Conservation (phyloP, 148 eudicot species). For the Heliamphora exappendiculata region DNA sequence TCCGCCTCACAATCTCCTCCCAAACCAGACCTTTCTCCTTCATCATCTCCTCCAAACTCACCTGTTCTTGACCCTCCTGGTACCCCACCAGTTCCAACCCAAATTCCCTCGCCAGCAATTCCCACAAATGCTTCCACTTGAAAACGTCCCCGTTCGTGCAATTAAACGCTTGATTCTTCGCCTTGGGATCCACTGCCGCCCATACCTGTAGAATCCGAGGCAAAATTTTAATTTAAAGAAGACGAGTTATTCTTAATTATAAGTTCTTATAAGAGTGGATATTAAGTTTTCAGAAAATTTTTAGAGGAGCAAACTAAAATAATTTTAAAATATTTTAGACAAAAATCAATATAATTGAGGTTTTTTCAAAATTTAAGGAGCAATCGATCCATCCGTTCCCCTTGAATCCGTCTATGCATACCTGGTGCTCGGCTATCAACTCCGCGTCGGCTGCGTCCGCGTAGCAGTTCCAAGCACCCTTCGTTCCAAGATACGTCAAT, state of each 20-base stretch:
- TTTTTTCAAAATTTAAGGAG: no score
- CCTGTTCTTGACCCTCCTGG: background rate
- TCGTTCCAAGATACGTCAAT: constrained; percentile 9
- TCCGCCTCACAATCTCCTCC: constrained; percentile 61
- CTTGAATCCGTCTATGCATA: no score
- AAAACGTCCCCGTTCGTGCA: constrained; percentile 23
- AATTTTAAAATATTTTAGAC: no score
- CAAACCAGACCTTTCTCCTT: constrained; percentile 51
- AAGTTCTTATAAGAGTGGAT: no score
- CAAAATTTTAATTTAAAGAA: no score
- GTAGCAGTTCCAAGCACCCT: constrained; percentile 14
- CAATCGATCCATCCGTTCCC: no score
- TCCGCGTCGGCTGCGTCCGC: constrained; percentile 12
- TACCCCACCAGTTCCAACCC: constrained; percentile 1
- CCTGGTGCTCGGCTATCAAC: constrained; percentile 14
- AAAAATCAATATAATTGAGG: no score
- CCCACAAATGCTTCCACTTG: constrained; percentile 28
- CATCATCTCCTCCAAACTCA: constrained; percentile 20
- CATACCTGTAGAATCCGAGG: no score
- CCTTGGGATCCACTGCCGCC: constrained; percentile 16
- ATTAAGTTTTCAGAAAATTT: no score
- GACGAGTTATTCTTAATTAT: no score
- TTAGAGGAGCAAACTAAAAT: no score
- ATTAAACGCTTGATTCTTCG: constrained; percentile 19
- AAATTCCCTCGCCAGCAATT: constrained; percentile 10